Evolutionary conservation across 2,329 filamentous ascomycete genomes (phyloP).

Genomic region (Ambrosiella xylebori): DNA sequence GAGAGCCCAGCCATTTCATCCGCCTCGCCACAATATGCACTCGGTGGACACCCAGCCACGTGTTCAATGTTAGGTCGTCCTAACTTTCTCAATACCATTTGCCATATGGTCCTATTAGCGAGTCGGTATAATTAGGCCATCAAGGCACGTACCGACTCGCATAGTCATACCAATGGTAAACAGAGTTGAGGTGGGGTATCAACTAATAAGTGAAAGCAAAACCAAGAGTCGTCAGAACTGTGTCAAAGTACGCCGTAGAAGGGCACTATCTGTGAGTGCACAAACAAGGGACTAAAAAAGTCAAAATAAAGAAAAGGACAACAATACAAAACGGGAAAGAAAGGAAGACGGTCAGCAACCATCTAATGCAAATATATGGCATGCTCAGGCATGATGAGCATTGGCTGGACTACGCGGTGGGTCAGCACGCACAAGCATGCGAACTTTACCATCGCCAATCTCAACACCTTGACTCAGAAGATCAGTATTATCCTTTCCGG

Average conservation of each 20-base stretch:
- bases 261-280: not conserved
- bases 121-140: constrained; percentile 3
- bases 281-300: constrained; percentile 9
- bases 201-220: constrained; percentile 5
- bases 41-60: not conserved
- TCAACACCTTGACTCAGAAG: constrained; percentile 49
- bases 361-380: not conserved
- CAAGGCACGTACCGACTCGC: not conserved
- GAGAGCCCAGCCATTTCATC: not conserved
- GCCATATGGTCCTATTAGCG: not conserved
- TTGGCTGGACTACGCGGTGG: constrained; percentile 1
- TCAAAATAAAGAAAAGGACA: not conserved
- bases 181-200: not conserved
- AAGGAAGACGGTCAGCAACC: not conserved
- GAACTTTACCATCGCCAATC: constrained; percentile 49
- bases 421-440: constrained; percentile 39
- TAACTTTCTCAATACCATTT: not conserved
- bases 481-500: constrained; percentile 29
- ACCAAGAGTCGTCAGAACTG: not conserved
- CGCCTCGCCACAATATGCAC: constrained; percentile 13
- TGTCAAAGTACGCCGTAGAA: not conserved
- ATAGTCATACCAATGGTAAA: not conserved
- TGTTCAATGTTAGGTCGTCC: not conserved
- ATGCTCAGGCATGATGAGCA: constrained; percentile 3
- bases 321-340: not conserved